phyloP scores from a whole-genome alignment of 495 filamentous ascomycete genomes.

The Xylaria scruposa region DNA sequence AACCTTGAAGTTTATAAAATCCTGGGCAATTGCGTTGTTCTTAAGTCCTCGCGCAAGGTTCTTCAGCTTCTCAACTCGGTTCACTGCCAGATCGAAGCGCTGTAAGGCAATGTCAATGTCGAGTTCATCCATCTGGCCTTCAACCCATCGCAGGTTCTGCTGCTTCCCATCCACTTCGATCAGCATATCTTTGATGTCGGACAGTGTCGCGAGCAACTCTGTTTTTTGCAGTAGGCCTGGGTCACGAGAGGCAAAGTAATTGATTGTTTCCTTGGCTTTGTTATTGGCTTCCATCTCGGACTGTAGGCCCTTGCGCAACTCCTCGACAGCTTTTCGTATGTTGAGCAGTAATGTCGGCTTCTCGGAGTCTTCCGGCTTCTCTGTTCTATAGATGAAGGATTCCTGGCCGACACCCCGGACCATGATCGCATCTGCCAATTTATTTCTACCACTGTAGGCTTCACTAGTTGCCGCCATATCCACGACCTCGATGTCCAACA shows the following conservation, averaged over 20 bases:
- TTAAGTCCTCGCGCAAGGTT: slow-evolving; percentile 78
- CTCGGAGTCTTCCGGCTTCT: slow-evolving; percentile 73
- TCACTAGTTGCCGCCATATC: slow-evolving; percentile 76
- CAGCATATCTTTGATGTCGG: slow-evolving; percentile 76
- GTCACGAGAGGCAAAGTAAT: slow-evolving; percentile 77
- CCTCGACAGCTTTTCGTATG: slow-evolving; percentile 90
- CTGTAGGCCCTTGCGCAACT: slow-evolving; percentile 79
- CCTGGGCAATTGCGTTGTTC: slow-evolving; percentile 82
- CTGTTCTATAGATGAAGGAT: slow-evolving; percentile 89
- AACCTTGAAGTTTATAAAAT: slow-evolving; percentile 86
- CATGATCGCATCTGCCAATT: slow-evolving; percentile 87
- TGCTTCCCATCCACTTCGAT: slow-evolving; percentile 97
- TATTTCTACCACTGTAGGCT: slow-evolving; percentile 61
- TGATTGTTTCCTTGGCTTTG: slow-evolving; percentile 78
- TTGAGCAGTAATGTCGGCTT: slow-evolving; percentile 82
- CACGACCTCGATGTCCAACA: slow-evolving; percentile 91
- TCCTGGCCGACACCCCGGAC: slow-evolving; percentile 84
- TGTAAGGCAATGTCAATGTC: slow-evolving; percentile 96
- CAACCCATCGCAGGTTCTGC: slow-evolving; percentile 93
- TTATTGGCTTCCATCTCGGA: slow-evolving; percentile 83
- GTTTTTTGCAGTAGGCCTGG: slow-evolving; percentile 75
- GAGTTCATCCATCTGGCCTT: slow-evolving; percentile 92
- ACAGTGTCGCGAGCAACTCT: slow-evolving; percentile 69
- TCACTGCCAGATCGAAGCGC: slow-evolving; percentile 83
- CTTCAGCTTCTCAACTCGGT: slow-evolving; percentile 80